Evolutionary conservation across 2,329 filamentous ascomycete species (phyloP).

Genomic region (Fusarium coffeatum): DNA sequence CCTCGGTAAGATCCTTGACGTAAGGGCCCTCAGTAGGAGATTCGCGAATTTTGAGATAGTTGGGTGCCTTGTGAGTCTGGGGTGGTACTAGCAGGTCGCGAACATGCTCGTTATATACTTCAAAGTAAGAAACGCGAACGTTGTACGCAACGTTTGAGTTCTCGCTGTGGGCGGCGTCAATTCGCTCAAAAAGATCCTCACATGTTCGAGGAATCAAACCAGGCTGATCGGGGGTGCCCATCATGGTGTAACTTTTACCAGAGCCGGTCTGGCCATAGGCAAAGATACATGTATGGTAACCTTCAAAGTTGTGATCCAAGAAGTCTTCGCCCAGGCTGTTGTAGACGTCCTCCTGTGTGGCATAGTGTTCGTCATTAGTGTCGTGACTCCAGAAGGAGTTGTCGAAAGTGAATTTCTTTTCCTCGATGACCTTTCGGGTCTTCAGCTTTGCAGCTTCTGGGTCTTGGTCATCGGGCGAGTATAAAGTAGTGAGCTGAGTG

Average conservation of each 20-base stretch:
- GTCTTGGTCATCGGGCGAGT: constrained; percentile 70
- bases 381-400: constrained; percentile 98
- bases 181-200: constrained; percentile 94
- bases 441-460: constrained; percentile 68
- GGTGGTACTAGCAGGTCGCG: constrained; percentile 89
- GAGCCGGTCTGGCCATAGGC: constrained; percentile 98
- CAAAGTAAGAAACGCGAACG: constrained; percentile 97
- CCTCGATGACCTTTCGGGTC: constrained; percentile 80
- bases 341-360: constrained; percentile 92
- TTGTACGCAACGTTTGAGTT: constrained; percentile 95
- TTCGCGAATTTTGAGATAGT: constrained; percentile 97
- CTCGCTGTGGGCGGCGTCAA: constrained; percentile 80
- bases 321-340: constrained; percentile 95
- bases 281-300: constrained; percentile 99
- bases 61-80: constrained; percentile 75
- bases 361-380: constrained; percentile 82
- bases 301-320: constrained; percentile 98
- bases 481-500: constrained; percentile 85
- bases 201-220: constrained; percentile 96
- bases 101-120: constrained; percentile 99
- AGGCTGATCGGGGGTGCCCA: constrained; percentile 87
- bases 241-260: constrained; percentile 98
- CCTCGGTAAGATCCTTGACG: constrained; percentile 94
- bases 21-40: constrained; percentile 95
- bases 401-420: constrained; percentile 95